Evolutionary conservation across 768 basidiomycete species (phyloP).

Genomic region (Russula sp.): DNA sequence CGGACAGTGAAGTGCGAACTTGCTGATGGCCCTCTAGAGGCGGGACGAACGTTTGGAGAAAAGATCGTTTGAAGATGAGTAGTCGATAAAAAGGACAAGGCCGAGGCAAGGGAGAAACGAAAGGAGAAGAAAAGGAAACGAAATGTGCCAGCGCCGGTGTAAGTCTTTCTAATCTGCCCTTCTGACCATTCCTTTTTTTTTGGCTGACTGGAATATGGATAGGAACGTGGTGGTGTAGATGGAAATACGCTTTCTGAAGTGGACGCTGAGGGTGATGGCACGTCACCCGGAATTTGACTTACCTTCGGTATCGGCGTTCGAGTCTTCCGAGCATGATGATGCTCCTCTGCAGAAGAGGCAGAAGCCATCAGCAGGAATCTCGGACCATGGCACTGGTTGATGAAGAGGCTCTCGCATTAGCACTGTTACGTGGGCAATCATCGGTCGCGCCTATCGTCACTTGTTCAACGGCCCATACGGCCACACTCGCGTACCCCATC

Average conservation of each 20-base stretch:
- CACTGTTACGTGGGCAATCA: conserved; percentile 48
- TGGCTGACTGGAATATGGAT: conserved; percentile 13
- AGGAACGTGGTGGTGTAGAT: conserved; percentile 29
- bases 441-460: too few relatives aligned
- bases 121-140: conserved; percentile 89
- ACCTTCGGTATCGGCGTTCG: conserved; percentile 38
- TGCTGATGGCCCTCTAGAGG: too few relatives aligned
- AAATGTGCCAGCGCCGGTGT: conserved; percentile 65
- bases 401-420: conserved; percentile 64
- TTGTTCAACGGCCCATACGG: too few relatives aligned
- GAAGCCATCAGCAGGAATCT: conserved; percentile 34
- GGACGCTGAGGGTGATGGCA: conserved; percentile 54
- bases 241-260: conserved; percentile 40
- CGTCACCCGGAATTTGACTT: conserved; percentile 69
- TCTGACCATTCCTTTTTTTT: background rate
- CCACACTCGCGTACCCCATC: too few relatives aligned
- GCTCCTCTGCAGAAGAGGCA: conserved; percentile 38
- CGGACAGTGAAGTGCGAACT: too few relatives aligned
- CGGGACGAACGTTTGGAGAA: conserved; percentile 67
- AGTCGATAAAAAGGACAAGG: conserved; percentile 73
- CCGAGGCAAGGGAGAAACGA: conserved; percentile 83
- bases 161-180: background rate
- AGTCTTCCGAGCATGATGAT: conserved; percentile 32
- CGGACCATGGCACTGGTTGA: conserved; percentile 45
- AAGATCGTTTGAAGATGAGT: conserved; percentile 66